Base-by-base conservation (phyloP, 2,329 filamentous ascomycete species). In the Pseudophaeomoniella oleicola region DNA sequence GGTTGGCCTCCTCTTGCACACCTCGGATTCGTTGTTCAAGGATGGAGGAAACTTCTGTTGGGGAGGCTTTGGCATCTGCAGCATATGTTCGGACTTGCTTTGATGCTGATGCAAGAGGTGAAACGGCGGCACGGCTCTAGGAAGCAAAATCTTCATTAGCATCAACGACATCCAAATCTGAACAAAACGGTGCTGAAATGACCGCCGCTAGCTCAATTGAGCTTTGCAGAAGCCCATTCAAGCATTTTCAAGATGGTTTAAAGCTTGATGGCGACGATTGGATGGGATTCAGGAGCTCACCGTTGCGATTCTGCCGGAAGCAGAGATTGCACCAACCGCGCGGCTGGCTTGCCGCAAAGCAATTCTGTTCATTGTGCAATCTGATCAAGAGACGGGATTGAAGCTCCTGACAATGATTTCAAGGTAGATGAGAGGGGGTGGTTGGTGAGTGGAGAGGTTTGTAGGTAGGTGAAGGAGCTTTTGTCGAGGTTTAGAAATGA, bases 11-110 rank as follows among this genome's bases (percentile, higher is more conserved):
- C 72, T 96, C 90, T 69, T 93, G 83, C 53, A 96, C 85, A 74
- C 90, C 90, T 63, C 90, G 84, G 60, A 98, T 98, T 69, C 87
- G 78, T 78, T 96, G 88, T 75, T 96, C 90, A 62, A 98, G 83
- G 67, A 98, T 96, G 54, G 88, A 94, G 54, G 90, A 96, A 56
- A 96, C 88, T 75, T 98, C 90, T 57, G 88, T 98, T 55, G 90
- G 90, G 43, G 86, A 67, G 57, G 90, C 86, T 77, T 96, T 96
- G 53, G 84, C 81, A 59, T 93, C 87, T 67, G 79, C 70, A 62
- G 85, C 88, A 70, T 94, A 96, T 66, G 75, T 75, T 69, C 90
- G 84, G 63, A 78, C 66, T 62, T 82, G 77, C 62, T 80, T 71
- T 52, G 75, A 67, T 53, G 70, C 66, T 57, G 74, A 70, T 71